Base-by-base conservation (phyloP, 2,329 filamentous ascomycete species). In the Beauveria asiatica region DNA sequence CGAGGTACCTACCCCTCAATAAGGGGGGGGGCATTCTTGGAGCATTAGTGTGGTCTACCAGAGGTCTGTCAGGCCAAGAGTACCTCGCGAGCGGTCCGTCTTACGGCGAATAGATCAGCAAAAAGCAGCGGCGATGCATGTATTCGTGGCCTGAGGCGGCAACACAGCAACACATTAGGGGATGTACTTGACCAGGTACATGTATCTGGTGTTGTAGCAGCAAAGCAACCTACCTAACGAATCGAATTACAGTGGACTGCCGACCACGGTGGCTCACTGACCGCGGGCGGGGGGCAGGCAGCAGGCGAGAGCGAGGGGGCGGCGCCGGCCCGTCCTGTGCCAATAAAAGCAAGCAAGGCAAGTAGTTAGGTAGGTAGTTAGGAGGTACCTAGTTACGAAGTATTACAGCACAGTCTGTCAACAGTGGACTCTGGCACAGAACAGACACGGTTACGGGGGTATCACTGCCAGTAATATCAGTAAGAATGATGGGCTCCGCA, bases 251-350 rank as follows among this genome's bases (percentile, higher is more conserved):
- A 54, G 55, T 57, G 55, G 45, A 57, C 37, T 42, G 42, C 7
- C 17, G 50, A 44, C 21, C 33, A 25, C 25, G 23, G 27, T 49
- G 33, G 45, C 45, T 49, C 55, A 19, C 19, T 49, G 45, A 46
- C 33, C 42, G 46, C 25, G 46, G 46, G 54, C 55, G 55, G 55
- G 55, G 55, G 55, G 55, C 55, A 50, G 55, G 50, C 55, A 58
- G 55, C 55, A 46, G 55, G 46, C 46, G 55, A 58, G 37, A 37
- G 27, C 45, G 55, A 57, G 45, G 55, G 55, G 55, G 55, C 55
- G 55, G 55, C 55, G 55, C 55, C 46, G 55, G 55, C 55, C 55
- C 55, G 55, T 58, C 46, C 44, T 49, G 27, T 57, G 54, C 42
- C 48, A 58, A 58, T 50, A 58, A 53, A 57, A 16, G 19, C 19